A percentile compares a stretch with the other conserved stretches of the same genome.
These are phyloP conservation scores for Mitragyna speciosa DNA, from an alignment of 257 asterid species.

Conservation along the genomic window DNA sequence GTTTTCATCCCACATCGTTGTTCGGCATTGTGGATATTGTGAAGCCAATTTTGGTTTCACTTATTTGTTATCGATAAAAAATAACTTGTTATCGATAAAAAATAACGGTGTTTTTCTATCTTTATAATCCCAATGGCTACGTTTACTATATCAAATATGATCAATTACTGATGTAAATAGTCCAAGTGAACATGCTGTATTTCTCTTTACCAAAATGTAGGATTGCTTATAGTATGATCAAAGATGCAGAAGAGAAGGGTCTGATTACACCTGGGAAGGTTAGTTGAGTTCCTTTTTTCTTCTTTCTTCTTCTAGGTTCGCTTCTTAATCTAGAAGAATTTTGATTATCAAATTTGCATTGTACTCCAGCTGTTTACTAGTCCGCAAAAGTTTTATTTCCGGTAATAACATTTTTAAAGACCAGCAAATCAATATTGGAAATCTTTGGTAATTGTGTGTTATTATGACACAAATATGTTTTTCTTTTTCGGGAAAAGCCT, in stretches of 20 bases:
- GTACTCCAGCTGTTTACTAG: neutral
- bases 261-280: constrained; percentile 51
- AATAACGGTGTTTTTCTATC: too few species aligned
- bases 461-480: neutral
- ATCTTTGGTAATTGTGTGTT: too few species aligned
- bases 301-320: neutral
- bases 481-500: neutral
- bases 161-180: neutral
- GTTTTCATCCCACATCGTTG: too few species aligned
- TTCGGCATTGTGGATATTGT: too few species aligned
- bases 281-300: neutral
- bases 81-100: too few species aligned
- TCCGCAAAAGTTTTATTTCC: neutral
- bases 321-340: neutral
- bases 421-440: neutral
- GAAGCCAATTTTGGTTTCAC: too few species aligned
- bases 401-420: neutral
- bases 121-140: neutral
- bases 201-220: constrained; percentile 22
- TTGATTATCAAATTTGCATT: neutral
- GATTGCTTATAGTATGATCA: constrained; percentile 48
- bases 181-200: neutral
- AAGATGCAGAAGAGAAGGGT: constrained; percentile 57
- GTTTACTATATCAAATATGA: neutral
- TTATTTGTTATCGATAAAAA: neutral